A percentile compares a stretch with the other conserved stretches of the same genome.
phyloP scores from a whole-genome alignment of 139 green algal genomes.

The Eudorina sp. region DNA sequence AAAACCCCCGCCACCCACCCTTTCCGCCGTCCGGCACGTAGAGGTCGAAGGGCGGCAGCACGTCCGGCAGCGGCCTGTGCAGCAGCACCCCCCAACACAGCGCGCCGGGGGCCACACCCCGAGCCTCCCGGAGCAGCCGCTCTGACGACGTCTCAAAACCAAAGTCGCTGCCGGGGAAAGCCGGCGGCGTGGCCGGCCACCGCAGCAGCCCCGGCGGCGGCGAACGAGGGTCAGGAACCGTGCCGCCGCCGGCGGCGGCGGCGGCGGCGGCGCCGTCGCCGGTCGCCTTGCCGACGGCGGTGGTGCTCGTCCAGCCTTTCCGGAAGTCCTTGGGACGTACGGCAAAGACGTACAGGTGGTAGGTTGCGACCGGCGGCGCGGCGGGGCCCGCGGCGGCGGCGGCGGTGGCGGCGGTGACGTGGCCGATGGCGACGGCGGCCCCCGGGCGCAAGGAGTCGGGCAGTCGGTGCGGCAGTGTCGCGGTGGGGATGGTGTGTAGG shows the following conservation, averaged over 20 bases:
- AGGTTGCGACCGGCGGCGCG: not conserved
- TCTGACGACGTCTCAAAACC: too few relatives aligned
- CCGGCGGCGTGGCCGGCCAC: too few relatives aligned
- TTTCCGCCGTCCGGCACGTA: not conserved
- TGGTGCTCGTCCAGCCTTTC: not conserved
- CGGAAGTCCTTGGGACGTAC: not conserved
- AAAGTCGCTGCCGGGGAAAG: too few relatives aligned
- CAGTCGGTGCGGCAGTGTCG: not conserved
- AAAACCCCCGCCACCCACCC: not conserved
- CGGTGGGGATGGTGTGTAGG: not conserved
- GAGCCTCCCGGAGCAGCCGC: too few relatives aligned
- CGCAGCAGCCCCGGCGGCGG: too few relatives aligned
- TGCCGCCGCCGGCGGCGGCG: too few relatives aligned
- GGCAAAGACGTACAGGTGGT: constrained; percentile 34
- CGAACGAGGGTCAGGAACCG: too few relatives aligned
- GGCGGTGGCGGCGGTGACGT: not conserved
- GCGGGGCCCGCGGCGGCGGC: not conserved
- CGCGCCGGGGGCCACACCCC: too few relatives aligned
- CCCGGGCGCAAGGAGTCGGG: not conserved
- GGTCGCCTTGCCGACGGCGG: too few relatives aligned
- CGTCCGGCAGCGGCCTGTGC: not conserved
- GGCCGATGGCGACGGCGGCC: not conserved
- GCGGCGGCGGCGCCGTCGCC: too few relatives aligned
- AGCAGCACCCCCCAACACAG: constrained; percentile 27
- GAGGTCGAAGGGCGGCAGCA: constrained; percentile 8